Conservation (phyloP, 306 rosid species). For the Carpinus viminea region DNA sequence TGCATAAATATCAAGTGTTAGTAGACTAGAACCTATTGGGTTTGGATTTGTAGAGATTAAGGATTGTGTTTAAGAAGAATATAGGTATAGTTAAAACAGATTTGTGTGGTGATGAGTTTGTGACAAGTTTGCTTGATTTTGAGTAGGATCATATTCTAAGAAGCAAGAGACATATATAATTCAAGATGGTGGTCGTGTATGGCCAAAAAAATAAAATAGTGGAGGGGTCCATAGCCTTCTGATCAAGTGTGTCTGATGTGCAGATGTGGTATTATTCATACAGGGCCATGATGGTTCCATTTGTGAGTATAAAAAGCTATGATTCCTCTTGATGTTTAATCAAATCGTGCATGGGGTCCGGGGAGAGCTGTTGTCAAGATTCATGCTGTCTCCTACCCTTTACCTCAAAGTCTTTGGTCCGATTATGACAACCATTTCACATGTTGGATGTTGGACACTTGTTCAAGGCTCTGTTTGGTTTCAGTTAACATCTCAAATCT, state of each 20-base stretch:
- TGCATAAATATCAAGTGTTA: not conserved
- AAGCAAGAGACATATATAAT: not conserved
- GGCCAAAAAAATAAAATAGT: slow-evolving; percentile 10
- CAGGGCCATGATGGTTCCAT: slow-evolving; percentile 46
- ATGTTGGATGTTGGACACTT: slow-evolving; percentile 25
- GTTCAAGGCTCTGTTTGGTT: slow-evolving; percentile 37
- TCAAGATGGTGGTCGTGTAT: not conserved
- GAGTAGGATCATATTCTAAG: not conserved
- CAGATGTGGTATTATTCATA: slow-evolving; percentile 47
- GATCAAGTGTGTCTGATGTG: slow-evolving; percentile 35
- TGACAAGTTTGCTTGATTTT: not conserved
- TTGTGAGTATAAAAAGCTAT: slow-evolving; percentile 29
- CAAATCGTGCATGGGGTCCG: slow-evolving; percentile 60
- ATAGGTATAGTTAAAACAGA: too few relatives aligned
- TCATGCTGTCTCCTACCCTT: slow-evolving; percentile 72
- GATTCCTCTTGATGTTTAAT: slow-evolving; percentile 36
- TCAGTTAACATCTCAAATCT: slow-evolving; percentile 8
- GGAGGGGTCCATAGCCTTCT: slow-evolving; percentile 33
- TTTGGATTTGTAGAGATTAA: not conserved
- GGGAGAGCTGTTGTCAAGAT: slow-evolving; percentile 62
- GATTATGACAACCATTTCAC: slow-evolving; percentile 68
- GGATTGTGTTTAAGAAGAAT: too few relatives aligned
- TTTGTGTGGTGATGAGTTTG: not conserved
- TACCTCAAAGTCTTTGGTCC: slow-evolving; percentile 48
- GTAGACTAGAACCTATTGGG: not conserved